Conservation (phyloP, 2,329 filamentous ascomycete genomes). For the Cladosporium sp. region DNA sequence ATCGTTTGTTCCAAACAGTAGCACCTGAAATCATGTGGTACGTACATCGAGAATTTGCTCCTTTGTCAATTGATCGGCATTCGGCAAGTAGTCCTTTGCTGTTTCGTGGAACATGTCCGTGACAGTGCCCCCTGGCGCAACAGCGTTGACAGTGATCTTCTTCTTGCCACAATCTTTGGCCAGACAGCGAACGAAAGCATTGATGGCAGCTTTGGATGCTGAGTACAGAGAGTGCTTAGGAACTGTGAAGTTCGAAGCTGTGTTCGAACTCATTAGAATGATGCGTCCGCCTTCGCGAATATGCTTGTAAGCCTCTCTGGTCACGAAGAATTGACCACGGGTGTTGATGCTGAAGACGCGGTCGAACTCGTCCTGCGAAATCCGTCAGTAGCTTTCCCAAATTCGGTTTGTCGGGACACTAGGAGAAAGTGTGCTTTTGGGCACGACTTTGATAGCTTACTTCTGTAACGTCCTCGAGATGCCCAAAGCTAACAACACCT, state of each 20-base stretch:
- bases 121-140: slow-evolving; percentile 54
- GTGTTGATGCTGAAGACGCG: slow-evolving; percentile 60
- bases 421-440: too few species aligned
- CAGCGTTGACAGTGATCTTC: slow-evolving; percentile 58
- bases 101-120: slow-evolving; percentile 59
- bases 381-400: too few species aligned
- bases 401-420: too few species aligned
- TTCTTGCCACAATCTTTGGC: slow-evolving; percentile 52
- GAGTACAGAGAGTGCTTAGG: slow-evolving; percentile 53
- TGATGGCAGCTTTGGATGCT: slow-evolving; percentile 51
- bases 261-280: slow-evolving; percentile 55
- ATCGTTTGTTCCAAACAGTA: too few species aligned
- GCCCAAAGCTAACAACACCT: slow-evolving; percentile 52
- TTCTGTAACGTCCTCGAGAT: slow-evolving; percentile 51
- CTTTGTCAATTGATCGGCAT: too few species aligned
- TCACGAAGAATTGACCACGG: slow-evolving; percentile 61
- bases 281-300: slow-evolving; percentile 49
- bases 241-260: slow-evolving; percentile 52
- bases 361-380: slow-evolving; percentile 55
- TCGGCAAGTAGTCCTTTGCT: too few species aligned
- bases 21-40: too few species aligned
- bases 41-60: too few species aligned
- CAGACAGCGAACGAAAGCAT: slow-evolving; percentile 53
- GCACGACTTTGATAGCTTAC: too few species aligned
- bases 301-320: slow-evolving; percentile 52